Evolutionary conservation across 139 green algal species (phyloP).

Genomic region (Medakamo hakoo): DNA sequence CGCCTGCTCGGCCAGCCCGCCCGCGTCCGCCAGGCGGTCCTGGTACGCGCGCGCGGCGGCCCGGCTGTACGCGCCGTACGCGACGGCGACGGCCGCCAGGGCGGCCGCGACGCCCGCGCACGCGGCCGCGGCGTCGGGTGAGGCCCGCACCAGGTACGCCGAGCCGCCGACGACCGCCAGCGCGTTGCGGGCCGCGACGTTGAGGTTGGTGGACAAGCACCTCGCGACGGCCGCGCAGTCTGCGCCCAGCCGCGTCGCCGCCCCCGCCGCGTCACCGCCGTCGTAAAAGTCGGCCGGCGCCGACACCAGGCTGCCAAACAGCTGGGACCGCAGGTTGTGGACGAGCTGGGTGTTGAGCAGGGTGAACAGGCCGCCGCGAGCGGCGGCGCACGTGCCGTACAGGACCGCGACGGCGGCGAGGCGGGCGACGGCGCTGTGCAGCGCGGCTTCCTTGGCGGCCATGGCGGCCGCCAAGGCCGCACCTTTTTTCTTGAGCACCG

Average conservation of each 20-base stretch:
- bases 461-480: conserved; percentile 22
- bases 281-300: conserved; percentile 34
- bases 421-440: conserved; percentile 1
- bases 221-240: conserved; percentile 57
- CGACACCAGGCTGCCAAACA: conserved; percentile 31
- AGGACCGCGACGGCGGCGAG: conserved; percentile 11
- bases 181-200: conserved; percentile 60
- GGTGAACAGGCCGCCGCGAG: conserved; percentile 51
- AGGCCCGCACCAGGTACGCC: conserved; percentile 48
- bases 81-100: conserved; percentile 41
- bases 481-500: too few relatives aligned
- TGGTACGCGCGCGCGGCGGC: conserved; percentile 40
- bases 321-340: conserved; percentile 35
- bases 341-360: conserved; percentile 59
- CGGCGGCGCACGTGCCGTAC: conserved; percentile 38
- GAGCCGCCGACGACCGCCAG: conserved; percentile 33
- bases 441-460: conserved; percentile 4
- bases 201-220: conserved; percentile 58
- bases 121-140: conserved; percentile 31
- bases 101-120: conserved; percentile 26
- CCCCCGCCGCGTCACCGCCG: conserved; percentile 25
- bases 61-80: conserved; percentile 42
- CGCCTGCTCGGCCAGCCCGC: conserved; percentile 48
- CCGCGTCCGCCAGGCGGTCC: conserved; percentile 43
- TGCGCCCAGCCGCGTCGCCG: conserved; percentile 40